A percentile compares a stretch with the other conserved stretches of the same genome.
phyloP scores from a whole-genome alignment of 2,329 filamentous ascomycete genomes.

The Whalleya microplaca region DNA sequence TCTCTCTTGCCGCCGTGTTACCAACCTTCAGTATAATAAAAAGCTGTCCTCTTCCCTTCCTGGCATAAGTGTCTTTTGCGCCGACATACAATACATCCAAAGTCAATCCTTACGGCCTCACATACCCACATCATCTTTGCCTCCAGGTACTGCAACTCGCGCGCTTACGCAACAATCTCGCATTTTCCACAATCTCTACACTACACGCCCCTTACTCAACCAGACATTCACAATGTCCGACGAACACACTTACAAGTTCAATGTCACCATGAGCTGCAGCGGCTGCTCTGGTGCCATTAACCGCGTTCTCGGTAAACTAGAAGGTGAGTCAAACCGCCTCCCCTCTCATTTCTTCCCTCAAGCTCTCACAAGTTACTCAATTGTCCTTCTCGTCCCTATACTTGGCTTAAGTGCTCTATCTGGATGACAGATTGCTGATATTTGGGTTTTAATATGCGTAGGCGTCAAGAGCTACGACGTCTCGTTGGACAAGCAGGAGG shows the following conservation, averaged over 20 bases:
- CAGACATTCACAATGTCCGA: conserved; percentile 62
- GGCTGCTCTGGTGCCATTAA: conserved; percentile 96
- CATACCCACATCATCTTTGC: neutral
- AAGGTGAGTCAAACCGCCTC: conserved; percentile 63
- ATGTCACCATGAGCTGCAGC: conserved; percentile 90
- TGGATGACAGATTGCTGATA: neutral
- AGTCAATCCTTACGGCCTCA: neutral
- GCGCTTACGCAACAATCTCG: conserved; percentile 8
- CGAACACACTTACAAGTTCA: conserved; percentile 93
- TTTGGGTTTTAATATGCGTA: conserved; percentile 42
- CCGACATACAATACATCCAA: neutral
- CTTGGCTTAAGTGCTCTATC: neutral
- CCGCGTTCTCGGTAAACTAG: conserved; percentile 87
- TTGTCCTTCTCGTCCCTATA: conserved; percentile 5
- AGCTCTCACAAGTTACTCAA: neutral
- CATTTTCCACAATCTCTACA: neutral
- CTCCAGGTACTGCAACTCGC: neutral
- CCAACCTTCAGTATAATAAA: neutral
- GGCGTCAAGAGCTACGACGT: conserved; percentile 88
- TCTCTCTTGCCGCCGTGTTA: neutral
- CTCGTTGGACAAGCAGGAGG: conserved; percentile 83
- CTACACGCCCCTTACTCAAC: conserved; percentile 1
- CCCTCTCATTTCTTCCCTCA: conserved; percentile 3
- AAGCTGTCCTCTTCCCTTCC: neutral
- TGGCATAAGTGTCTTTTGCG: neutral